phyloP scores from a whole-genome alignment of 805 yeast genomes.

The Candida railenensis region DNA sequence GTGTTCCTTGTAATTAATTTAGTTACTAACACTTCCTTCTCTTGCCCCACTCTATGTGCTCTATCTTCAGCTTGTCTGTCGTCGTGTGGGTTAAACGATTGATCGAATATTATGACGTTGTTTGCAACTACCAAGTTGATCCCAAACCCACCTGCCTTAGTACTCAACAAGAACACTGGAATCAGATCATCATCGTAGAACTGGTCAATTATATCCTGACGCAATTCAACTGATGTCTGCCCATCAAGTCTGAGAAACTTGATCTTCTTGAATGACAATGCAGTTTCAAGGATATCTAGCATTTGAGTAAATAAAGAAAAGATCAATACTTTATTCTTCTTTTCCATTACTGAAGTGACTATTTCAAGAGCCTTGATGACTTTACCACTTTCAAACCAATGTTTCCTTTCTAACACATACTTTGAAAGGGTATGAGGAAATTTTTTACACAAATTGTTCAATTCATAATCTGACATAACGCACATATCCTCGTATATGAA shows the following conservation, averaged over 20 bases:
- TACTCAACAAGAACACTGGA: constrained; percentile 84
- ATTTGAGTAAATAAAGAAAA: constrained; percentile 94
- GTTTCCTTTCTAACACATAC: constrained; percentile 52
- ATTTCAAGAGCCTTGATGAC: constrained; percentile 55
- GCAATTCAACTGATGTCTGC: constrained; percentile 85
- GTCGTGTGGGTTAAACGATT: constrained; percentile 96
- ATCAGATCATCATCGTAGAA: constrained; percentile 80
- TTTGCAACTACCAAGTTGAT: constrained; percentile 95
- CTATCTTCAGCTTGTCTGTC: constrained; percentile 99
- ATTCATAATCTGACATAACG: constrained; percentile 89
- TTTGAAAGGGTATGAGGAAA: constrained; percentile 65
- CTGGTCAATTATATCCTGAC: constrained; percentile 89
- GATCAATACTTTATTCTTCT: constrained; percentile 68
- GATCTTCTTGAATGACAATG: constrained; percentile 60
- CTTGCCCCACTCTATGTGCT: constrained; percentile 96
- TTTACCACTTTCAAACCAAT: constrained; percentile 75
- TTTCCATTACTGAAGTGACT: constrained; percentile 52
- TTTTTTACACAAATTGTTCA: constrained; percentile 68
- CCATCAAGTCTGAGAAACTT: constrained; percentile 89
- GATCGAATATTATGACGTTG: constrained; percentile 86
- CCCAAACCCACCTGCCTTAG: constrained; percentile 99
- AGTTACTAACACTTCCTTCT: constrained; percentile 74
- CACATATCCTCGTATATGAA: constrained; percentile 92
- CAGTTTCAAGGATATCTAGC: constrained; percentile 80
- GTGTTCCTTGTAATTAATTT: constrained; percentile 72